Evolutionary conservation across 1,139 yeast species (phyloP), one percentile per base, ranked within the genome.

Genomic region (Candida sanyaensis): DNA sequence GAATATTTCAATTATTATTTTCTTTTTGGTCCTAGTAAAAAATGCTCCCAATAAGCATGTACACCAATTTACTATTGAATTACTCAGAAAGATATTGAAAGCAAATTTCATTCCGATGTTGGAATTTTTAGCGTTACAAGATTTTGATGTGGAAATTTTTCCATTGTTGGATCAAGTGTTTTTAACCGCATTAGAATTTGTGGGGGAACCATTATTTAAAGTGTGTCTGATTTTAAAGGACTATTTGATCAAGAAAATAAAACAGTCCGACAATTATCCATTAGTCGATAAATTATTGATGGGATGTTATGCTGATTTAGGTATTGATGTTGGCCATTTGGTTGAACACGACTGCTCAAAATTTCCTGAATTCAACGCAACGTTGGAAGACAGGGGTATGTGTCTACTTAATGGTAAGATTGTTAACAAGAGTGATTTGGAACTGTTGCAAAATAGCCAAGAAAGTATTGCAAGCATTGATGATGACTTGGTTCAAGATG

Each of bases 11-110:
- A 55, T 63, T 2, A 65, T 69, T 57, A 62, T 68, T 37, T 70
- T 65, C 48, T 71, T 64, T 42, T 53, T 73, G 5, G 48, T 57
- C 4, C 58, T 73, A 32, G 62, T 71, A 42, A 73, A 66, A 44
- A 64, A 63, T 54, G 71, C 78, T 0, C 77, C 78, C 2, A 64
- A 56, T 43, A 56, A 55, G 2, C 59, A 56, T 40, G 60, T 75
- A 44, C 65, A 63, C 45, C 61, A 60, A 30, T 57, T 62, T 37
- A 48, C 51, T 10, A 34, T 39, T 9, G 40, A 42, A 9, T 39
- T 49, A 7, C 37, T 51, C 5, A 34, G 30, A n/a, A 42, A 24
- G 3, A 32, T 37, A 6, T 29, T 53, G 24, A 17, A 26, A 12
- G 13, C 12, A 4, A 34, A 27, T 17, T 48, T 50, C 24, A 8